Base-by-base conservation (phyloP, 2,329 filamentous ascomycete species). In the Diaporthe sp. region DNA sequence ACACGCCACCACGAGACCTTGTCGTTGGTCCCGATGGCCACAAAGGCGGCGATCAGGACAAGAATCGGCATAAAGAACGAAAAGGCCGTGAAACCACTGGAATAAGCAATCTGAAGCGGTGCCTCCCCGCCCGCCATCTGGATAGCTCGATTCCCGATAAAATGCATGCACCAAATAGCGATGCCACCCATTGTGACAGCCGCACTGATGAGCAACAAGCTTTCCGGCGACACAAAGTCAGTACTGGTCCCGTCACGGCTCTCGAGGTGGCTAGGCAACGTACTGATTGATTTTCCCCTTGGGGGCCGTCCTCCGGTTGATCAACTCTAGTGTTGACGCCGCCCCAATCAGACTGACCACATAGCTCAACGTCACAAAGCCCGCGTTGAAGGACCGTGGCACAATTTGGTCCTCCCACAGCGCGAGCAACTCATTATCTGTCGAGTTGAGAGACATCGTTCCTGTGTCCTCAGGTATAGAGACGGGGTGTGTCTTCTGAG, bases 1-100 rank as follows among this genome's bases (percentile, higher is more conserved):
- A 94, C 88, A 60, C 92, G 89, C 83, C 88, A 84, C 84, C 90
- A 90, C 25, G 88, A 89, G 20, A 93, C 87, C 39, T 82, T 85
- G 77, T 90, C 90, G 79, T 89, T 89, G 39, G 89, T 88, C 17
- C 75, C 94, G 60, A 94, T 91, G 47, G 92, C 88, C 76, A 93
- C 88, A 80, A 97, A 96, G 28, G 94, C 94, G 10, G 91, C 82
- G 25, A 94, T 88, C 6, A 97, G 88, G 28, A 96, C 94, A 44
- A 94, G 77, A 63, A 97, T 92, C 0, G 95, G 94, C 15, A 97
- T 86, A 80, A 97, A 93, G 80, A 96, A 95, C 0, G 95, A 97
- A 12, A 95, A 85, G 0, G 91, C 91, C 0, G 94, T 97, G 82
- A 92, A 94, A 37, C 90, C 89, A 73, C 90, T 86, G 71, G 90